Evolutionary conservation across 208 protist species (phyloP).

Genomic region (Trypanosomatidae sp.): DNA sequence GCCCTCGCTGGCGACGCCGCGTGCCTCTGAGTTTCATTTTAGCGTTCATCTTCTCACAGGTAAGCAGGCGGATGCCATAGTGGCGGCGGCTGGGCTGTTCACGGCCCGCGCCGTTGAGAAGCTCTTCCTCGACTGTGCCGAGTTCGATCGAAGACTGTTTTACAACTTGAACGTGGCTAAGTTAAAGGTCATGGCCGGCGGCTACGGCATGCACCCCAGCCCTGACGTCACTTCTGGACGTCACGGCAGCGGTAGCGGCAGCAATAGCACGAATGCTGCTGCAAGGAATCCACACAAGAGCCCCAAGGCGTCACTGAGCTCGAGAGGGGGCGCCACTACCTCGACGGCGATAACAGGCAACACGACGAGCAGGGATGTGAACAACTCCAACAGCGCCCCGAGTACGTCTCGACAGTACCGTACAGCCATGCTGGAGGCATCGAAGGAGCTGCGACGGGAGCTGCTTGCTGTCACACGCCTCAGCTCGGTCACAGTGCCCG

Average conservation of each 20-base stretch:
- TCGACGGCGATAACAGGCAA: background rate
- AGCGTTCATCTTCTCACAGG: conserved; percentile 77
- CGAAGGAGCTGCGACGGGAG: conserved; percentile 20
- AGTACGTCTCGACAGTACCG: conserved; percentile 16
- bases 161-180: conserved; percentile 27
- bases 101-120: conserved; percentile 22
- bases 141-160: conserved; percentile 50
- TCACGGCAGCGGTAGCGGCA: background rate
- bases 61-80: conserved; percentile 47
- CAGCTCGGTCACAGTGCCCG: conserved; percentile 18
- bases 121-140: conserved; percentile 32
- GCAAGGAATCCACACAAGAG: background rate
- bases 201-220: conserved; percentile 7
- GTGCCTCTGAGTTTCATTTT: conserved; percentile 40
- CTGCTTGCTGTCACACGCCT: conserved; percentile 30
- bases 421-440: conserved; percentile 6
- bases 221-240: background rate
- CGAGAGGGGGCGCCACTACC: background rate
- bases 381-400: background rate
- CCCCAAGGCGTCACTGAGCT: background rate
- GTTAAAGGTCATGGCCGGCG: conserved; percentile 12
- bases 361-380: background rate
- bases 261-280: background rate
- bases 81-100: conserved; percentile 33
- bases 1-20: conserved; percentile 13